These are phyloP conservation scores for Auricularia auricula-judae DNA, from an alignment of 768 basidiomycete genomes.

Conservation along the genomic window DNA sequence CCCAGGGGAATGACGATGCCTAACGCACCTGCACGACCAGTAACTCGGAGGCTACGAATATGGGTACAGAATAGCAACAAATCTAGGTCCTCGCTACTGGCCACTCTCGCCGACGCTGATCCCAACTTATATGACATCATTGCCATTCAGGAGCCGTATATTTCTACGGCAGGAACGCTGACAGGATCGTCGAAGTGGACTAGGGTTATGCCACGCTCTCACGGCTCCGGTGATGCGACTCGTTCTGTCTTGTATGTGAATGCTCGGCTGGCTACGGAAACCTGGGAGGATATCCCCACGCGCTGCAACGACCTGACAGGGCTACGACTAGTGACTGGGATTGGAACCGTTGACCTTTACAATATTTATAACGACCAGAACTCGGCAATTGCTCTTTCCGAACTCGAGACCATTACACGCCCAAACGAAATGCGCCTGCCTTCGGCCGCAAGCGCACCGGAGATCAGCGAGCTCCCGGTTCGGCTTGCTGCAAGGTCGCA, in stretches of 20 bases:
- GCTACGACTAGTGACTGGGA: slow-evolving; percentile 12
- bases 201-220: neutral
- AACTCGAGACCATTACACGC: neutral
- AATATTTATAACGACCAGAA: slow-evolving; percentile 28
- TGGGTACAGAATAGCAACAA: slow-evolving; percentile 1
- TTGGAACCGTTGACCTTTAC: slow-evolving; percentile 17
- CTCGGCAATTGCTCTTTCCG: neutral
- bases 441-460: too few relatives aligned
- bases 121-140: neutral
- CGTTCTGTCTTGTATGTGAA: slow-evolving; percentile 17
- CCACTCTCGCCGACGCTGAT: neutral
- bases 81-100: neutral
- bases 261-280: slow-evolving; percentile 7
- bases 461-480: too few relatives aligned
- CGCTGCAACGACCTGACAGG: slow-evolving; percentile 18
- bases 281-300: slow-evolving; percentile 13
- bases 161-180: neutral
- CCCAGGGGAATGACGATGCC: neutral
- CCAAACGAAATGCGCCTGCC: too few relatives aligned
- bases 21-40: neutral
- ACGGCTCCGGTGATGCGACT: neutral
- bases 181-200: neutral
- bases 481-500: too few relatives aligned
- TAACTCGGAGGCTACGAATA: neutral
- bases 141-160: neutral